Percentiles rank a stretch among this genome's conserved stretches.
These are phyloP conservation scores for Rosa lucieae DNA, from an alignment of 306 rosid genomes.

Conservation along the genomic window DNA sequence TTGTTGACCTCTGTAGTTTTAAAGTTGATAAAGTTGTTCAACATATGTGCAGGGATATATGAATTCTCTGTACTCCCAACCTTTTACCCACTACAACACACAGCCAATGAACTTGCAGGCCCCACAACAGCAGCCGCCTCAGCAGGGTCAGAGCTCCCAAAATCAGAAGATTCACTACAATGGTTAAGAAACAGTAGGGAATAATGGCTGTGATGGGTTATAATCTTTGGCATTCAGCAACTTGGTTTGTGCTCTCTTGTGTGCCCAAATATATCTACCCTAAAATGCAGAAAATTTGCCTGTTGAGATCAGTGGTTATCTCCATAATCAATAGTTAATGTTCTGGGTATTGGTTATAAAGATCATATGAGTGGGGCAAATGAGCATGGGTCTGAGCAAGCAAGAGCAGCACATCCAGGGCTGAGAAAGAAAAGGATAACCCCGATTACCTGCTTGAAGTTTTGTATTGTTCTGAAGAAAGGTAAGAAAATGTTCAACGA, in stretches of 20 bases:
- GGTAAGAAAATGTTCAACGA: conserved; percentile 36
- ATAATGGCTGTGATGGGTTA: conserved; percentile 80
- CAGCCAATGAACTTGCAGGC: conserved; percentile 83
- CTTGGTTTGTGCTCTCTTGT: conserved; percentile 80
- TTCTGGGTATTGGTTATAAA: conserved; percentile 43
- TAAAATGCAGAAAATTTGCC: conserved; percentile 42
- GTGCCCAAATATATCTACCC: conserved; percentile 62
- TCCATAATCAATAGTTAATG: conserved; percentile 38
- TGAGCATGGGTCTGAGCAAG: conserved; percentile 47
- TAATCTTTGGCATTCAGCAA: conserved; percentile 85
- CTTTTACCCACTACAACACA: conserved; percentile 92
- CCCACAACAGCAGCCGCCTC: conserved; percentile 82
- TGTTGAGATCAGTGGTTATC: conserved; percentile 34
- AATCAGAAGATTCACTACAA: conserved; percentile 89
- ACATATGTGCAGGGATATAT: conserved; percentile 59
- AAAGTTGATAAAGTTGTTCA: background rate
- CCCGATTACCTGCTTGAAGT: conserved; percentile 66
- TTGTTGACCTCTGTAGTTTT: background rate
- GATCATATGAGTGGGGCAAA: conserved; percentile 47
- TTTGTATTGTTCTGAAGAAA: conserved; percentile 66
- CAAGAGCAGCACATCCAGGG: conserved; percentile 64
- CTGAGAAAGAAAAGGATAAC: conserved; percentile 75
- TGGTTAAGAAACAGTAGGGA: conserved; percentile 60
- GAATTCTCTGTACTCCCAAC: conserved; percentile 95
- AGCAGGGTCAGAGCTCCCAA: conserved; percentile 78